Percentiles rank a stretch among this genome's conserved stretches.
These are phyloP conservation scores for Candida rishiriensis DNA, from an alignment of 805 yeast species.

Conservation along the genomic window DNA sequence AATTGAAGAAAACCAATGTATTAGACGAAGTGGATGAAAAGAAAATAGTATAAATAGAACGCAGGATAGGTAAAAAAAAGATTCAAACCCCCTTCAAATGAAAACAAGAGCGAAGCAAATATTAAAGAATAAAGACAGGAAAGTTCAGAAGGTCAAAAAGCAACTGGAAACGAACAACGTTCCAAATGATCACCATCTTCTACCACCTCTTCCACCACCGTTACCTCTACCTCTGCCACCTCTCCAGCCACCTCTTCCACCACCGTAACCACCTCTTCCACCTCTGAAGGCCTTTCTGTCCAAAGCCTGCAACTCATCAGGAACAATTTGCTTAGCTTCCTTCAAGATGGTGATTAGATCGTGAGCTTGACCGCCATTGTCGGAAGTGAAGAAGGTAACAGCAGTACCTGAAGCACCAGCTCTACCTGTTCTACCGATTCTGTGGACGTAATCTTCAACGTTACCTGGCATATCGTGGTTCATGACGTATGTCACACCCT, in stretches of 20 bases:
- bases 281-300: constrained; percentile 73
- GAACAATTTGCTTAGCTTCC: constrained; percentile 92
- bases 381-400: constrained; percentile 86
- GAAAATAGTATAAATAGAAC: background rate
- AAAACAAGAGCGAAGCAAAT: background rate
- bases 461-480: constrained; percentile 98
- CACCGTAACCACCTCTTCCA: constrained; percentile 49
- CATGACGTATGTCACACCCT: constrained; percentile 90
- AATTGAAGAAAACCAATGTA: too few relatives aligned
- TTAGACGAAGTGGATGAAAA: too few relatives aligned
- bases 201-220: constrained; percentile 38
- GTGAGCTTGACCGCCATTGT: constrained; percentile 82
- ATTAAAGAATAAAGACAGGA: constrained; percentile 16
- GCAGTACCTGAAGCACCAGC: constrained; percentile 97
- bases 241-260: constrained; percentile 50
- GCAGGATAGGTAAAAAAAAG: background rate
- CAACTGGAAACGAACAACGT: too few relatives aligned
- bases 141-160: constrained; percentile 40
- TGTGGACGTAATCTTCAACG: constrained; percentile 96
- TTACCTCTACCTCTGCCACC: constrained; percentile 49
- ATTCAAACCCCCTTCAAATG: background rate
- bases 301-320: constrained; percentile 71
- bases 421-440: constrained; percentile 99
- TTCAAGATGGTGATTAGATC: constrained; percentile 84
- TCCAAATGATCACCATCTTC: constrained; percentile 12